Conservation (phyloP, 163 green algal genomes). For the Prototheca cutis region DNA sequence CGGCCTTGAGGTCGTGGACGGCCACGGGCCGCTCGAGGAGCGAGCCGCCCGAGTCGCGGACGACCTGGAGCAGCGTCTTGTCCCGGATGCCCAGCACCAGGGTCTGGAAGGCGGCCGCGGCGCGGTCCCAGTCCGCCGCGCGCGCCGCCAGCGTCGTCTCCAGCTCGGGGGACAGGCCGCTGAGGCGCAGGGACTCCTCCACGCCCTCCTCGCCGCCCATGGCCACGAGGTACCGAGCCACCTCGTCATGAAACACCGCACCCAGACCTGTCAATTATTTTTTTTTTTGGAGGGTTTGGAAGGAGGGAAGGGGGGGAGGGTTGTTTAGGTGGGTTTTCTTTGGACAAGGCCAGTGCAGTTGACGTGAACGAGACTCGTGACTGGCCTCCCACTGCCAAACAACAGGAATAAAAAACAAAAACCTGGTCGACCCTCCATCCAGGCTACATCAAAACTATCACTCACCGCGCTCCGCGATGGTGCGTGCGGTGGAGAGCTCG, state of each 20-base stretch:
- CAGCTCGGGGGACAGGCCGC: constrained; percentile 39
- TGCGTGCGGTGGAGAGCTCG: constrained; percentile 36
- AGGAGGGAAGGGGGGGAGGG: too few relatives aligned
- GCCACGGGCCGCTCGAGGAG: neutral
- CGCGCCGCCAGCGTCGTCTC: constrained; percentile 45
- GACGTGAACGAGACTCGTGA: too few relatives aligned
- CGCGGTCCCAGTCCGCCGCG: constrained; percentile 22
- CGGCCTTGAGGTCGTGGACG: too few relatives aligned
- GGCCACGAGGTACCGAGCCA: constrained; percentile 48
- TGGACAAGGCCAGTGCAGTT: too few relatives aligned
- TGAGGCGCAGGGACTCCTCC: constrained; percentile 38
- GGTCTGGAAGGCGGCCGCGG: constrained; percentile 26
- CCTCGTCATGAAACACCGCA: constrained; percentile 45
- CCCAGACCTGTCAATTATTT: constrained; percentile 35
- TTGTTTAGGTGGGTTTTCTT: too few relatives aligned
- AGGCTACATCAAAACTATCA: constrained; percentile 14
- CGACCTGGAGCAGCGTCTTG: constrained; percentile 6
- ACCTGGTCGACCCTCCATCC: too few relatives aligned
- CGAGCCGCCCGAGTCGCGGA: neutral
- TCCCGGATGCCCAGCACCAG: constrained; percentile 23
- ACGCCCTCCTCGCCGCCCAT: constrained; percentile 26
- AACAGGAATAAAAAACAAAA: too few relatives aligned
- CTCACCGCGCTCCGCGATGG: constrained; percentile 34
- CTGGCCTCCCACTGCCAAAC: too few relatives aligned
- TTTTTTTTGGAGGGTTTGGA: too few relatives aligned